Evolutionary conservation across 495 filamentous ascomycete species (phyloP).

Genomic region (Penicillium ochrochloron): DNA sequence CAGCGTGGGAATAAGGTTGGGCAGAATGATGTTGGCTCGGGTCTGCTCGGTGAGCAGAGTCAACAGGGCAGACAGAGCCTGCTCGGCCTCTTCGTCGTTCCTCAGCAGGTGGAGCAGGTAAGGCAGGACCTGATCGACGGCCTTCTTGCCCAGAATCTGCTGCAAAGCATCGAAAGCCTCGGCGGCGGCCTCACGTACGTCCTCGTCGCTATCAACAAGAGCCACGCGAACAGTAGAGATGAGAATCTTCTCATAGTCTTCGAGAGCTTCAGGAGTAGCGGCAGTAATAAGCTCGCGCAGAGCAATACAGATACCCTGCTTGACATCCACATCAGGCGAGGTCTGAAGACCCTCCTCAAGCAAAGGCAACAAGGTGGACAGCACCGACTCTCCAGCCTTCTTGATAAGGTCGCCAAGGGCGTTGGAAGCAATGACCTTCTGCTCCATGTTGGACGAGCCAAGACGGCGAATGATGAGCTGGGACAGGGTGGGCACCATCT

Average conservation of each 20-base stretch:
- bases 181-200: slow-evolving; percentile 93
- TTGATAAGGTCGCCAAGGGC: slow-evolving; percentile 94
- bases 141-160: slow-evolving; percentile 88
- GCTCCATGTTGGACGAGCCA: slow-evolving; percentile 95
- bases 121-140: slow-evolving; percentile 92
- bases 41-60: slow-evolving; percentile 93
- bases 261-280: slow-evolving; percentile 85
- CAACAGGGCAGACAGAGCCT: slow-evolving; percentile 87
- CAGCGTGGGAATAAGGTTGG: slow-evolving; percentile 91
- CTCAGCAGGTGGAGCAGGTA: slow-evolving; percentile 86
- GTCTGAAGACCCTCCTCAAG: slow-evolving; percentile 90
- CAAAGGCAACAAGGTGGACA: slow-evolving; percentile 85
- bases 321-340: slow-evolving; percentile 89
- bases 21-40: slow-evolving; percentile 92
- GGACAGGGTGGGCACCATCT: slow-evolving; percentile 90
- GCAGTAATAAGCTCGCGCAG: slow-evolving; percentile 90
- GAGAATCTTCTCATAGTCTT: slow-evolving; percentile 92
- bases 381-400: slow-evolving; percentile 91
- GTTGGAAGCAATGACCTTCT: slow-evolving; percentile 97
- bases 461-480: slow-evolving; percentile 93
- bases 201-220: slow-evolving; percentile 83
- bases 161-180: slow-evolving; percentile 96
- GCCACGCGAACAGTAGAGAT: slow-evolving; percentile 94
- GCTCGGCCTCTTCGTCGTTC: slow-evolving; percentile 83
- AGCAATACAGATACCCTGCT: slow-evolving; percentile 96